phyloP scores from a whole-genome alignment of 2,329 filamentous ascomycete species.

The Trichoderma afroharzianum region DNA sequence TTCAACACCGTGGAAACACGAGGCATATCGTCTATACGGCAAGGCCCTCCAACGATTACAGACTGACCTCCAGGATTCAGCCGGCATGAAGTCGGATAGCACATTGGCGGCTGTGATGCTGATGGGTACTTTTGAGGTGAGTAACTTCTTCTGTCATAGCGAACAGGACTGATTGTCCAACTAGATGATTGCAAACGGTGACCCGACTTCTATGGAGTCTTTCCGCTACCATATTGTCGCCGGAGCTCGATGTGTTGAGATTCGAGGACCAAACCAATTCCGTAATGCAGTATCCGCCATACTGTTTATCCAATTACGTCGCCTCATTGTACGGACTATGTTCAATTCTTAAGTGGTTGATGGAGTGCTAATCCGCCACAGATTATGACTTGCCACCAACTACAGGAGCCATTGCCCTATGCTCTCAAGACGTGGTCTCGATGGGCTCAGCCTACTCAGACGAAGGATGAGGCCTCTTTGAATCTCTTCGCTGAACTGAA shows the following conservation, averaged over 20 bases:
- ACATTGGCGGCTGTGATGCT: constrained; percentile 22
- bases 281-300: background rate
- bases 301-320: background rate
- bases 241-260: constrained; percentile 23
- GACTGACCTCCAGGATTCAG: constrained; percentile 18
- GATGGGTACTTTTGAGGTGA: constrained; percentile 24
- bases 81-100: constrained; percentile 19
- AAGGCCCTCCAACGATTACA: constrained; percentile 19
- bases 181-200: constrained; percentile 21
- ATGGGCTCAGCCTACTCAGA: background rate
- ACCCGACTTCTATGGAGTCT: constrained; percentile 20
- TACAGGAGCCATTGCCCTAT: background rate
- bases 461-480: background rate
- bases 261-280: constrained; percentile 23
- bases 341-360: background rate
- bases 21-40: constrained; percentile 22
- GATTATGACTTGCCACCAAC: background rate
- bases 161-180: background rate
- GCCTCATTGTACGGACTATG: background rate
- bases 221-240: constrained; percentile 23
- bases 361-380: background rate
- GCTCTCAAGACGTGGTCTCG: background rate
- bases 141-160: background rate
- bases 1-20: constrained; percentile 17
- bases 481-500: background rate